These are phyloP conservation scores for Barnettozyma botsteinii DNA, from an alignment of 805 yeast species.

Conservation along the genomic window DNA sequence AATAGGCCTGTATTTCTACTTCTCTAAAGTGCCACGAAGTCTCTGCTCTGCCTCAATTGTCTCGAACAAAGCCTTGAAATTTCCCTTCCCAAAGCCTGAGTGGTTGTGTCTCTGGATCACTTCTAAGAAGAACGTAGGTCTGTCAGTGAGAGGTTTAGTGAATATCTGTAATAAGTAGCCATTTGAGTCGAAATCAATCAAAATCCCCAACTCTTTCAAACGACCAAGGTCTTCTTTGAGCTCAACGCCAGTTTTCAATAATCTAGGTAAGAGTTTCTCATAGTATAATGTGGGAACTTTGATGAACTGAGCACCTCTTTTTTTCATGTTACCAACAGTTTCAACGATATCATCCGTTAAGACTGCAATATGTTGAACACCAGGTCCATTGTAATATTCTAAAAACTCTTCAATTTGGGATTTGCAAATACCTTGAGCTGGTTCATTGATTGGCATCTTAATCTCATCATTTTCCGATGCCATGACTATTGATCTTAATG, in stretches of 20 bases:
- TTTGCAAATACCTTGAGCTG: constrained; percentile 58
- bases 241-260: constrained; percentile 37
- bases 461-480: constrained; percentile 56
- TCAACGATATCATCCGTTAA: constrained; percentile 53
- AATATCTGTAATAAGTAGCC: constrained; percentile 80
- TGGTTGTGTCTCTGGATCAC: constrained; percentile 75
- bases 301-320: constrained; percentile 70
- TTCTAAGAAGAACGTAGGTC: constrained; percentile 81
- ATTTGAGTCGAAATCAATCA: constrained; percentile 70
- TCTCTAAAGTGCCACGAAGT: constrained; percentile 54
- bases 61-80: constrained; percentile 76
- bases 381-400: constrained; percentile 72
- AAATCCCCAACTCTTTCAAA: constrained; percentile 47
- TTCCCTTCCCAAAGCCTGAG: constrained; percentile 86
- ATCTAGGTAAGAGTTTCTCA: constrained; percentile 37
- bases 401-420: constrained; percentile 82
- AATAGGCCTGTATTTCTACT: background rate
- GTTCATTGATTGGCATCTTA: constrained; percentile 84
- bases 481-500: constrained; percentile 73
- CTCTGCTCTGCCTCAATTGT: constrained; percentile 74
- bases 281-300: constrained; percentile 56
- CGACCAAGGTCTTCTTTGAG: constrained; percentile 48
- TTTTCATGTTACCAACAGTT: constrained; percentile 46
- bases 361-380: constrained; percentile 79
- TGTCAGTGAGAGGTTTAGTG: constrained; percentile 66